These are phyloP conservation scores for Cruciata laevipes DNA, from an alignment of 257 asterid genomes.

Conservation along the genomic window DNA sequence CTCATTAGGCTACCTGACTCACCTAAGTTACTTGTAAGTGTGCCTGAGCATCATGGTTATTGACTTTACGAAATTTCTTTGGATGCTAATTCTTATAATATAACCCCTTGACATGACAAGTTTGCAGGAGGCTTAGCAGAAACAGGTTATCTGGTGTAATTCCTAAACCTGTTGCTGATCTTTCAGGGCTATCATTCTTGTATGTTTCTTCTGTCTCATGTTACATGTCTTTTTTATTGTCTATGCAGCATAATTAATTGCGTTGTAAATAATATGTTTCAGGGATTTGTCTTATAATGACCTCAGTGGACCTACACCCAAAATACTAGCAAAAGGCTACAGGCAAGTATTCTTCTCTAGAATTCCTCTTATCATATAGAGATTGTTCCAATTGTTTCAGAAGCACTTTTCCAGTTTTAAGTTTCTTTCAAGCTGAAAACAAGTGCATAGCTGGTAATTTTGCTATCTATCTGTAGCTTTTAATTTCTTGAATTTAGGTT, in stretches of 20 bases:
- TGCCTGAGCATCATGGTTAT: conserved; percentile 3
- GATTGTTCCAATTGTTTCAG: background rate
- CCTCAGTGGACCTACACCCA: conserved; percentile 76
- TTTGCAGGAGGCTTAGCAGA: conserved; percentile 71
- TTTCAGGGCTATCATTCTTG: conserved; percentile 84
- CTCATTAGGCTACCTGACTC: conserved; percentile 53
- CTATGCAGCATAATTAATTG: conserved; percentile 7
- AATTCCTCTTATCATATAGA: background rate
- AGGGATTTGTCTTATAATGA: conserved; percentile 90
- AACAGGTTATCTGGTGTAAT: conserved; percentile 79
- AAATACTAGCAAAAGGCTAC: conserved; percentile 78
- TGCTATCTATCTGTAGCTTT: background rate
- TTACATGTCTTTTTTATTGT: conserved; percentile 4
- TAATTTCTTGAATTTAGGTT: background rate
- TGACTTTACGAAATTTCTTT: conserved; percentile 13
- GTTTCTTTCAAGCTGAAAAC: background rate
- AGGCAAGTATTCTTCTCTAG: conserved; percentile 43
- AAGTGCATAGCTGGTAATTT: background rate
- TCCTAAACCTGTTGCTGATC: conserved; percentile 64
- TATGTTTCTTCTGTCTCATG: conserved; percentile 43
- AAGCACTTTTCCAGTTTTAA: background rate
- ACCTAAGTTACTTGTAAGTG: conserved; percentile 72
- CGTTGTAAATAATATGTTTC: conserved; percentile 22
- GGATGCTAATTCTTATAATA: conserved; percentile 12
- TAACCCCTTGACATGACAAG: conserved; percentile 15